Conservation (phyloP, 352 stramenopile genomes). For the Globisporangium solare region DNA sequence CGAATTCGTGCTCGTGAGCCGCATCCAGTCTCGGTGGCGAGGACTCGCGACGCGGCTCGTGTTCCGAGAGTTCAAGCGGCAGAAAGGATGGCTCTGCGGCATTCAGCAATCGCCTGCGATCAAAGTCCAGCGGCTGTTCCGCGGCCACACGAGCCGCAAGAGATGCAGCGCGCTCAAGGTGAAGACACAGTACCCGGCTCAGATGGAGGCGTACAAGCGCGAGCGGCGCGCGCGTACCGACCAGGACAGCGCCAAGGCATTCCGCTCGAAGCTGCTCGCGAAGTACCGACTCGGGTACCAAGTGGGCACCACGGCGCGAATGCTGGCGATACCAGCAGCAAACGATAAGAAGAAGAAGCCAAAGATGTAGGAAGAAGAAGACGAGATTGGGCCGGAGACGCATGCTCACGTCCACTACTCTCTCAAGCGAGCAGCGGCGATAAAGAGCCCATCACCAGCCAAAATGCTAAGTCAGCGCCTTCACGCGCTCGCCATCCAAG, state of each 20-base stretch:
- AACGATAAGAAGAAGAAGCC: neutral
- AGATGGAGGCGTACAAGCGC: conserved; percentile 32
- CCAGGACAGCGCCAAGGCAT: conserved; percentile 22
- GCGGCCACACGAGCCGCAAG: conserved; percentile 34
- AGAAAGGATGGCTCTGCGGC: conserved; percentile 53
- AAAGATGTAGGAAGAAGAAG: neutral
- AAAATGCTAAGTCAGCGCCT: conserved; percentile 5
- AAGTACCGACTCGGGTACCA: conserved; percentile 60
- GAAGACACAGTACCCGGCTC: conserved; percentile 37
- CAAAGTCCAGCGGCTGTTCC: conserved; percentile 66
- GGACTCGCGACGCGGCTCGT: conserved; percentile 56
- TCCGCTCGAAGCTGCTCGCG: conserved; percentile 42
- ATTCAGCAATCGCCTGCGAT: conserved; percentile 63
- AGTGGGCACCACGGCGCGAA: conserved; percentile 38
- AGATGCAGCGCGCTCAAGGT: conserved; percentile 32
- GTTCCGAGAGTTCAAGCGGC: conserved; percentile 59
- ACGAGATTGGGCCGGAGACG: conserved; percentile 14
- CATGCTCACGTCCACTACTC: conserved; percentile 14
- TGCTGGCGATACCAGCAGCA: conserved; percentile 32
- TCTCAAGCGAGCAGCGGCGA: conserved; percentile 12
- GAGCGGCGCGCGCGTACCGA: conserved; percentile 22
- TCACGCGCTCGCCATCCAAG: neutral
- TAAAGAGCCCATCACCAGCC: conserved; percentile 15
- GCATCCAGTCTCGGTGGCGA: conserved; percentile 64
- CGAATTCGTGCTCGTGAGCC: conserved; percentile 60